These are phyloP conservation scores for Camelina hispida DNA, from an alignment of 345 rosid genomes.

Conservation along the genomic window DNA sequence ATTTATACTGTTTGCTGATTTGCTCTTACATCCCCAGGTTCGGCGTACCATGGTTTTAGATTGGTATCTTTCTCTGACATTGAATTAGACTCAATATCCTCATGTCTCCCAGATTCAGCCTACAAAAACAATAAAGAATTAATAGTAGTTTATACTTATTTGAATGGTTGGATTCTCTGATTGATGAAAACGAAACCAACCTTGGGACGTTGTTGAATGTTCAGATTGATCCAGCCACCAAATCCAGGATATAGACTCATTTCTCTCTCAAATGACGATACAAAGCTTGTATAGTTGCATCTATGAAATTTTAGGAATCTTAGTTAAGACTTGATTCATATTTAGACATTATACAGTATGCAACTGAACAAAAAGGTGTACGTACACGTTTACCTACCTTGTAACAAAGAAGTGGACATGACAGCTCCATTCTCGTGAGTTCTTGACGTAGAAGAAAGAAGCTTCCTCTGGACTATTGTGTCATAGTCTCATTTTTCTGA, in stretches of 20 bases:
- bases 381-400: slow-evolving; percentile 10
- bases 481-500: no score
- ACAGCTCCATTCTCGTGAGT: slow-evolving; percentile 8
- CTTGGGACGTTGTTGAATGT: neutral
- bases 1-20: neutral
- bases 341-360: neutral
- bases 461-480: no score
- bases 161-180: neutral
- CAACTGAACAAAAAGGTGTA: slow-evolving; percentile 10
- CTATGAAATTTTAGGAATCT: neutral
- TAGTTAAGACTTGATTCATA: neutral
- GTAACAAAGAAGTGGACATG: neutral
- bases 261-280: neutral
- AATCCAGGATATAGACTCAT: slow-evolving; percentile 15
- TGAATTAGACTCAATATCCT: slow-evolving; percentile 5
- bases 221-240: slow-evolving; percentile 27
- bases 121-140: slow-evolving; percentile 33
- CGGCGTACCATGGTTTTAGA: neutral
- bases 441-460: slow-evolving; percentile 15
- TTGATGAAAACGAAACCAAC: slow-evolving; percentile 7
- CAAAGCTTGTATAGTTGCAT: neutral
- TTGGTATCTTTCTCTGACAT: neutral
- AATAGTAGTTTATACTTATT: neutral
- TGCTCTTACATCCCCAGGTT: neutral
- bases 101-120: slow-evolving; percentile 52